These are phyloP conservation scores for Candida quercuum DNA, from an alignment of 805 yeast genomes.

Conservation along the genomic window DNA sequence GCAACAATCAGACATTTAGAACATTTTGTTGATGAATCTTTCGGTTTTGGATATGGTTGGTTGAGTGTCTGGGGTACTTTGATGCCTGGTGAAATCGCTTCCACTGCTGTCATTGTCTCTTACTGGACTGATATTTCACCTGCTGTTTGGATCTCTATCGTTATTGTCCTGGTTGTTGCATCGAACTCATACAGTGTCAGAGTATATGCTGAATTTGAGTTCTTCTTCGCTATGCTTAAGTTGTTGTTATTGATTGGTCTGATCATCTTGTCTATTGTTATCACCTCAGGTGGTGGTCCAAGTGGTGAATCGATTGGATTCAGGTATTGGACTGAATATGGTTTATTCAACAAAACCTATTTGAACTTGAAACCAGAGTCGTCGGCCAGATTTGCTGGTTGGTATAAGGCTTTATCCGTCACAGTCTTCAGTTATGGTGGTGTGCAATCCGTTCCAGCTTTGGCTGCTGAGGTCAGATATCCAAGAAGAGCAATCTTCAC, in stretches of 20 bases:
- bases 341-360: conserved; percentile 8
- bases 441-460: conserved; percentile 42
- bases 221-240: conserved; percentile 37
- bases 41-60: conserved; percentile 43
- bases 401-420: conserved; percentile 30
- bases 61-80: conserved; percentile 34
- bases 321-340: conserved; percentile 28
- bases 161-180: conserved; percentile 29
- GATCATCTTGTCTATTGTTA: conserved; percentile 41
- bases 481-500: conserved; percentile 29
- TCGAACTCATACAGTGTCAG: conserved; percentile 32
- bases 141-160: conserved; percentile 38
- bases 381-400: conserved; percentile 24
- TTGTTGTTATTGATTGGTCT: conserved; percentile 39
- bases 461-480: conserved; percentile 32
- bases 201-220: conserved; percentile 46
- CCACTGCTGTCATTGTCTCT: conserved; percentile 37
- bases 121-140: conserved; percentile 40
- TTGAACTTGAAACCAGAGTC: conserved; percentile 13
- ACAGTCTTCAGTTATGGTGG: conserved; percentile 36
- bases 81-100: conserved; percentile 41
- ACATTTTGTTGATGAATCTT: conserved; percentile 35
- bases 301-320: conserved; percentile 30
- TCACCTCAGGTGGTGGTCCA: conserved; percentile 39
- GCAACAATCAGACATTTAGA: conserved; percentile 31